Evolutionary conservation across 768 basidiomycete genomes (phyloP), one percentile per base, ranked within the genome.

Genomic region (Cystoderma amianthinum): DNA sequence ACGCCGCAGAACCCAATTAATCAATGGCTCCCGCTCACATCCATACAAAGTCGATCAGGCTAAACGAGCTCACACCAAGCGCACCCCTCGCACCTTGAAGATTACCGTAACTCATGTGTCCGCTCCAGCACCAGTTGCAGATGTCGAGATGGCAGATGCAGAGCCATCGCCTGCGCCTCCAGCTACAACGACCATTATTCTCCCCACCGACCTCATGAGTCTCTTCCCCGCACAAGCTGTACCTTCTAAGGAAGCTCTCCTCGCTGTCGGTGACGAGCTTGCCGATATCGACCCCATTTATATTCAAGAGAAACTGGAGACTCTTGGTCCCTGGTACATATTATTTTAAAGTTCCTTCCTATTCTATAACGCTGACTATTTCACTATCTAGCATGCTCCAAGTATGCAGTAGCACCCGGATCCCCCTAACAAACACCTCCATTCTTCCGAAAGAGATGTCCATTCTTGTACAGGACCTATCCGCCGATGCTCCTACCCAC

Each of bases 261-360:
- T 57, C 2, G 71, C 72, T 5, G 62, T 76, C 43, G 75, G 76
- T 23, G 71, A 77, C 17, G 66, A 62, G 7, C 61, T 82, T 6
- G 59, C 44, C 5, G 68, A 68, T 15, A 64, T 73, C 9, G 69
- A 74, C 13, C 45, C 74, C 23, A 61, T 71, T 11, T 83, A 76
- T 48, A 59, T 86, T 43, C 76, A 72, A 13, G 70, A 75, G 21
- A 60, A 60, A 13, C 56, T 85, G 19, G 65, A 69, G 18, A 54
- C 59, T 0, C 52, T 73, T 13, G 75, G 76, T 2, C 51, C 61
- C 43, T 46, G 49, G 71, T 74, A 53, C 41, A 68, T 36, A 5
- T 25, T 30, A 10, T n/a, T 10, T 16, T 42, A 17, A 32, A 5
- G 22, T 13, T 40, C 16, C 33, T 43, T 44, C 41, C 5, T 39